phyloP scores from a whole-genome alignment of 306 rosid species.

The Morella rubra region DNA sequence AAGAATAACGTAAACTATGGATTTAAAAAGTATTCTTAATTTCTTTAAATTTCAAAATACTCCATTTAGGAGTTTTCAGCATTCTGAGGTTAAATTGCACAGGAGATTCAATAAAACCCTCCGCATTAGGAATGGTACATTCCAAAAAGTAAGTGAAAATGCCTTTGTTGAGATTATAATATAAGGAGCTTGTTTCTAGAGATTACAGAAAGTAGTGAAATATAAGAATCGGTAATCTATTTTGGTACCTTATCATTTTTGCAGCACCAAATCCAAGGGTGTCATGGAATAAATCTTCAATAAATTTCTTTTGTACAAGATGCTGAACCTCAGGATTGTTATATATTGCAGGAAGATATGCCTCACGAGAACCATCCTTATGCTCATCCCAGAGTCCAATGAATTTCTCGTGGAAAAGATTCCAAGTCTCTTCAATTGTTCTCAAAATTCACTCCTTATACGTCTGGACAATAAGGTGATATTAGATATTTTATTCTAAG shows the following conservation, averaged over 20 bases:
- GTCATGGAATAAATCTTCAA: constrained; percentile 70
- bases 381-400: constrained; percentile 71
- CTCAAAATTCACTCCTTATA: constrained; percentile 87
- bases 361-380: constrained; percentile 75
- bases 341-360: constrained; percentile 77
- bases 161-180: too few species aligned
- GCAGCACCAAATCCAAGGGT: constrained; percentile 89
- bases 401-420: constrained; percentile 63
- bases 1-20: too few species aligned
- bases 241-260: constrained; percentile 78
- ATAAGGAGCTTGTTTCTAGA: too few species aligned
- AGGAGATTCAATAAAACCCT: not conserved
- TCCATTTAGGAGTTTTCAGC: not conserved
- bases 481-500: constrained; percentile 11
- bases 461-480: constrained; percentile 40
- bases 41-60: too few species aligned
- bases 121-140: not conserved
- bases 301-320: constrained; percentile 61
- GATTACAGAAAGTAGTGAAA: not conserved
- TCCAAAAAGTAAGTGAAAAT: not conserved
- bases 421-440: constrained; percentile 78
- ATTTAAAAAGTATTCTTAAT: too few species aligned
- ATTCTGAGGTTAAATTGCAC: not conserved
- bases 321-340: constrained; percentile 60
- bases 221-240: not conserved